Evolutionary conservation across 495 filamentous ascomycete genomes (phyloP), one percentile per base, ranked within the genome.

Genomic region (Xylaria scruposa): DNA sequence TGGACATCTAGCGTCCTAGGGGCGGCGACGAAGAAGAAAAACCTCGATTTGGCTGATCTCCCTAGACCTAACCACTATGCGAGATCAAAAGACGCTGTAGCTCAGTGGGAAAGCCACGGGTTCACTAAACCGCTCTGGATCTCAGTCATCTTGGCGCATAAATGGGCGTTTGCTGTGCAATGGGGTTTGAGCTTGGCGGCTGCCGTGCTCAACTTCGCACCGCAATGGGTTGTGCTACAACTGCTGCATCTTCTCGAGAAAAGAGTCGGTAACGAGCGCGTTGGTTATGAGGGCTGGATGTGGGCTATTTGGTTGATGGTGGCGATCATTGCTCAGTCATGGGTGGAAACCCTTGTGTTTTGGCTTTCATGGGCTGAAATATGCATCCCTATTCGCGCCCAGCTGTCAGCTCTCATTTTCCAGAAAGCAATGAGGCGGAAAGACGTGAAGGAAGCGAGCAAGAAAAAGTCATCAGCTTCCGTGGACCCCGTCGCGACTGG

Each of bases 381-480:
- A 4, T 85, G 85, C 26, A 83, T 93, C 24, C 91, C 91, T 3
- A 83, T 95, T 42, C 88, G 91, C 40, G 84, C 88, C 29, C 90
- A 94, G 68, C 81, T 95, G 2, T 91, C 91, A 2, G 88, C 92
- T 1, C 81, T 93, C 24, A 87, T 95, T 12, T 95, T 95, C 72
- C 86, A 89, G 51, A 96, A 97, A 78, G 86, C 92, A 0, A 91
- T 93, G 89, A 88, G 91, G 36, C 87, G 90, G 47, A 97, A 96
- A 74, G 92, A 97, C 78, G 88, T 92, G 33, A 95, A 93, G 75
- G 85, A 83, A 46, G 76, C 79, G 15, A 72, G 72, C 33, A 88
- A 85, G 70, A 79, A 81, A 67, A 82, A 80, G 51, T 60, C 63
- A 8, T 59, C 68, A 21, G 47, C 73, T 9, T 68, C 79, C 7